phyloP scores from a whole-genome alignment of 805 yeast genomes.

The Lipomyces orientalis region DNA sequence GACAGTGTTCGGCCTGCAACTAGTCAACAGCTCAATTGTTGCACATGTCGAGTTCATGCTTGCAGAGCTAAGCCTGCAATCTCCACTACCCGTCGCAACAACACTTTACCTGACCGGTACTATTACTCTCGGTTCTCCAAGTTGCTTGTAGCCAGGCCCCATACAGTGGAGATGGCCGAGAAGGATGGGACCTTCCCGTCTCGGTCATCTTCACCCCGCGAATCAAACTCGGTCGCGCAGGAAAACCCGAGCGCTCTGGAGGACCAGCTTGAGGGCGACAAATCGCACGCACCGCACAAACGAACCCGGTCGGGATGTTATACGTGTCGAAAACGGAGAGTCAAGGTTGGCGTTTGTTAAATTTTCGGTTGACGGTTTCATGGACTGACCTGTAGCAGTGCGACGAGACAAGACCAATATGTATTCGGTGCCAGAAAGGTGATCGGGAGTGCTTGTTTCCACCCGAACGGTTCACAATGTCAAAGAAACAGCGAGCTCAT shows the following conservation, averaged over 20 bases:
- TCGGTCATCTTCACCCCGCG: not conserved
- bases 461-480: conserved; percentile 21
- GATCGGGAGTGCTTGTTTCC: conserved; percentile 33
- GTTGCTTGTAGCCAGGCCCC: not conserved
- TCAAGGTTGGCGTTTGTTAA: conserved; percentile 23
- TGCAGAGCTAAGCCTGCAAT: not conserved
- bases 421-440: conserved; percentile 32
- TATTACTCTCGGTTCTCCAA: not conserved
- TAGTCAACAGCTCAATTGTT: not conserved
- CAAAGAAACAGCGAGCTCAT: conserved; percentile 29
- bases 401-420: conserved; percentile 33
- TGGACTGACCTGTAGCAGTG: conserved; percentile 18
- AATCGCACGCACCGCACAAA: conserved; percentile 14
- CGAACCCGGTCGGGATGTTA: conserved; percentile 36
- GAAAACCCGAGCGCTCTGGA: not conserved
- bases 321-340: conserved; percentile 35
- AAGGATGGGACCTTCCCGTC: not conserved
- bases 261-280: not conserved
- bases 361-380: not conserved
- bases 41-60: not conserved
- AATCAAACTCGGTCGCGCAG: not conserved
- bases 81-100: not conserved
- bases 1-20: not conserved
- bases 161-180: conserved; percentile 2
- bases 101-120: not conserved